Evolutionary conservation across 352 stramenopile species (phyloP).

Genomic region (Aphanomyces stellatus): DNA sequence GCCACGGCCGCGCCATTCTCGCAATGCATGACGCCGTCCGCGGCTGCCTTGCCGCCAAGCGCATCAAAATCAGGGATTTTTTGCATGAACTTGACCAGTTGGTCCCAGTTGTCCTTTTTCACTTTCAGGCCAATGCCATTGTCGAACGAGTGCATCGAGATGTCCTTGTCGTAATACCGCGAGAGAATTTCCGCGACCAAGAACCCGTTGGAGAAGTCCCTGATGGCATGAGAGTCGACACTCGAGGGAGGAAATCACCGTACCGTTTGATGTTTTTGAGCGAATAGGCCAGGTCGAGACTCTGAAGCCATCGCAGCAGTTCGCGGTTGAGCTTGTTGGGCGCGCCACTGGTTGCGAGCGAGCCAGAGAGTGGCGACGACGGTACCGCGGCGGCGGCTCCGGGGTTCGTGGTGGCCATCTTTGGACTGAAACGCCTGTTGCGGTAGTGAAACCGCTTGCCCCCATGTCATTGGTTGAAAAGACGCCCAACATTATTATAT

Average conservation of each 20-base stretch:
- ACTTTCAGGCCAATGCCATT: constrained; percentile 86
- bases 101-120: constrained; percentile 90
- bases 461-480: neutral
- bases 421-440: neutral
- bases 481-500: too few relatives aligned
- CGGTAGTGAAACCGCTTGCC: neutral
- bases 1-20: constrained; percentile 77
- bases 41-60: constrained; percentile 38
- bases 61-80: constrained; percentile 65
- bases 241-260: constrained; percentile 20
- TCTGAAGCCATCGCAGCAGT: constrained; percentile 90
- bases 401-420: neutral
- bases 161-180: constrained; percentile 88
- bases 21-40: constrained; percentile 85
- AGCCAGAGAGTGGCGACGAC: neutral
- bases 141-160: constrained; percentile 90
- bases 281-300: constrained; percentile 87
- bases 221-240: constrained; percentile 21
- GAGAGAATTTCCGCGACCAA: constrained; percentile 88
- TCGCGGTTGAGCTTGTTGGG: constrained; percentile 80
- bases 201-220: constrained; percentile 87
- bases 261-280: constrained; percentile 91
- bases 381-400: neutral
- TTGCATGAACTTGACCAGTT: constrained; percentile 70
- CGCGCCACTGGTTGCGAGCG: neutral